These are phyloP conservation scores for Linderniella brevidens DNA, from an alignment of 257 asterid species.

Conservation along the genomic window DNA sequence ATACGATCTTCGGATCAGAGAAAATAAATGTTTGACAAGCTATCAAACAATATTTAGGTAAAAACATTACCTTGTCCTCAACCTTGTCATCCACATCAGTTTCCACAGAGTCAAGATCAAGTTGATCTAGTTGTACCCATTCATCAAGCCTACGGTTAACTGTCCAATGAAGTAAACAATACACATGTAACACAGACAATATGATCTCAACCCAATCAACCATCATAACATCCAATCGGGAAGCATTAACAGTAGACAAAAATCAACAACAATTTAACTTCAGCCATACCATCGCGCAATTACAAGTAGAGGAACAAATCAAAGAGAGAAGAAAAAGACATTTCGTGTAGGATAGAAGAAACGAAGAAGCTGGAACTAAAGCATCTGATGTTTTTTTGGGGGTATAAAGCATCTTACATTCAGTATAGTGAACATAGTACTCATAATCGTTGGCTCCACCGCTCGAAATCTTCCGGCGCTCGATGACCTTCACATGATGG, in stretches of 20 bases:
- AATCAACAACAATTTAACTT: too few relatives aligned
- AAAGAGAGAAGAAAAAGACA: too few relatives aligned
- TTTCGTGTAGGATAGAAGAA: background rate
- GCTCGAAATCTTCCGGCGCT: slow-evolving; percentile 54
- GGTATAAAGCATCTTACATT: slow-evolving; percentile 36
- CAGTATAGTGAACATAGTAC: slow-evolving; percentile 93
- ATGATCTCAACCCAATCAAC: slow-evolving; percentile 4
- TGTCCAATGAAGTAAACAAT: slow-evolving; percentile 18
- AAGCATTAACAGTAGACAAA: too few relatives aligned
- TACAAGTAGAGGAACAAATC: too few relatives aligned
- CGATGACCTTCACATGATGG: slow-evolving; percentile 91
- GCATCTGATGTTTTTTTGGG: slow-evolving; percentile 12
- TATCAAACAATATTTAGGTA: slow-evolving; percentile 2
- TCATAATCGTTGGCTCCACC: slow-evolving; percentile 61
- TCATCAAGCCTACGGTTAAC: slow-evolving; percentile 96
- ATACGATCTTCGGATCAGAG: too few relatives aligned
- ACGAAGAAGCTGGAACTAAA: background rate
- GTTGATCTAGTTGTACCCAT: slow-evolving; percentile 87
- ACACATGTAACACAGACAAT: background rate
- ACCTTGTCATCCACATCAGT: slow-evolving; percentile 91
- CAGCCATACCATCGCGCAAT: too few relatives aligned
- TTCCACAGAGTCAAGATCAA: slow-evolving; percentile 89
- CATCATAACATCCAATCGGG: background rate
- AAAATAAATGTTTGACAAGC: too few relatives aligned
- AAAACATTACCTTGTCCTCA: slow-evolving; percentile 70